Conservation (phyloP, 2,329 filamentous ascomycete genomes). For the Tricladium varicosporioides region DNA sequence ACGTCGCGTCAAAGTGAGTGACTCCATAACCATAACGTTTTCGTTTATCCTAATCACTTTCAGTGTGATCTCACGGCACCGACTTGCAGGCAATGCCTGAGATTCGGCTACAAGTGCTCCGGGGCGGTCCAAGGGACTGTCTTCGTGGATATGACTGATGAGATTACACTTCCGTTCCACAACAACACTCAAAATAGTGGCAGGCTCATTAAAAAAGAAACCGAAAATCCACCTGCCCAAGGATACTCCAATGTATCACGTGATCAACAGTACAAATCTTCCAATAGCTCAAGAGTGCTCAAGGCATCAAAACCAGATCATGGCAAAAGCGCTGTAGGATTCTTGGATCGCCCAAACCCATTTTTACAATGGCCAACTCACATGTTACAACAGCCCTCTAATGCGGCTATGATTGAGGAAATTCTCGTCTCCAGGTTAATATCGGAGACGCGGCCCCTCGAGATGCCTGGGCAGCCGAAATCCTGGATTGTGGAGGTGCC, state of each 20-base stretch:
- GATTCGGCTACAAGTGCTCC: conserved; percentile 6
- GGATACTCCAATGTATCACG: too few relatives aligned
- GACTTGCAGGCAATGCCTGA: conserved; percentile 6
- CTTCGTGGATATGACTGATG: conserved; percentile 7
- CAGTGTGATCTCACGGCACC: conserved; percentile 7
- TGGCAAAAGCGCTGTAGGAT: neutral
- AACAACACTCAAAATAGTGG: neutral
- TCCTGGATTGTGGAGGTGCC: conserved; percentile 1
- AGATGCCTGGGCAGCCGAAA: neutral
- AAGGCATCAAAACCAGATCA: neutral
- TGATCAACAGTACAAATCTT: too few relatives aligned
- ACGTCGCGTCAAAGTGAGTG: conserved; percentile 8
- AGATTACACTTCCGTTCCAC: neutral
- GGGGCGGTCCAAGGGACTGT: conserved; percentile 1
- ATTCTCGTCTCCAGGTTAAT: neutral
- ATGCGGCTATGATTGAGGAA: neutral
- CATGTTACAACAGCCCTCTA: neutral
- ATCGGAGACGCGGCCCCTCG: neutral
- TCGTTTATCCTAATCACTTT: neutral
- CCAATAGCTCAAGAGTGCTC: too few relatives aligned
- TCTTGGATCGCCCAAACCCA: neutral
- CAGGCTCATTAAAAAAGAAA: neutral
- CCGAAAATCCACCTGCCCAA: neutral
- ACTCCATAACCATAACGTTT: neutral
- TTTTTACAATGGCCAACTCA: neutral